A percentile compares a stretch with the other conserved stretches of the same genome.
Conservation (phyloP, 306 rosid species). For the Cicer pinnatifidum region DNA sequence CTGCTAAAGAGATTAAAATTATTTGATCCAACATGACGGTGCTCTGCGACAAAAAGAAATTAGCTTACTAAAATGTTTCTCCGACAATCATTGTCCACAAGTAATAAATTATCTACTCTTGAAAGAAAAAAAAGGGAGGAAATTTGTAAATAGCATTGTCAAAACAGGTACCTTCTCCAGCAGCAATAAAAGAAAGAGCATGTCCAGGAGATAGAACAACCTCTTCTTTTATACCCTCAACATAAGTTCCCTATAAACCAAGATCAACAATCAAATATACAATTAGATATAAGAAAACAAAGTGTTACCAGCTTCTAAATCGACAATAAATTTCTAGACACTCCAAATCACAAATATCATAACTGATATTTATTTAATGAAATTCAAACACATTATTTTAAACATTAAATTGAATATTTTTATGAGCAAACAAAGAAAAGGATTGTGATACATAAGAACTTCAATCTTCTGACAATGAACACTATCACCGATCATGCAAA, state of each 20-base stretch:
- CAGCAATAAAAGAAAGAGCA: conserved; percentile 97
- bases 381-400: conserved; percentile 22
- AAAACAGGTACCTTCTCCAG: conserved; percentile 85
- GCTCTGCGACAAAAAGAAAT: conserved; percentile 65
- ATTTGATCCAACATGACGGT: conserved; percentile 99
- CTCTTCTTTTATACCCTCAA: conserved; percentile 99
- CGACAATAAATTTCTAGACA: conserved; percentile 10
- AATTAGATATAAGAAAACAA: conserved; percentile 24
- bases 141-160: conserved; percentile 33
- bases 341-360: conserved; percentile 2
- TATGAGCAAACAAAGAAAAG: conserved; percentile 13
- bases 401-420: conserved; percentile 31
- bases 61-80: conserved; percentile 29
- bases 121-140: neutral
- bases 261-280: conserved; percentile 20
- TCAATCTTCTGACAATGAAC: conserved; percentile 29
- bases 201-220: conserved; percentile 98
- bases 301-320: conserved; percentile 13
- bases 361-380: conserved; percentile 26
- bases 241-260: conserved; percentile 86
- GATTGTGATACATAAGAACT: neutral
- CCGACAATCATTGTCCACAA: conserved; percentile 17
- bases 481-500: conserved; percentile 16
- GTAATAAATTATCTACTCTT: neutral
- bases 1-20: conserved; percentile 97